Evolutionary conservation across 2,329 filamentous ascomycete genomes (phyloP), one percentile per base, ranked within the genome.

Genomic region (Apiospora kogelbergensis): DNA sequence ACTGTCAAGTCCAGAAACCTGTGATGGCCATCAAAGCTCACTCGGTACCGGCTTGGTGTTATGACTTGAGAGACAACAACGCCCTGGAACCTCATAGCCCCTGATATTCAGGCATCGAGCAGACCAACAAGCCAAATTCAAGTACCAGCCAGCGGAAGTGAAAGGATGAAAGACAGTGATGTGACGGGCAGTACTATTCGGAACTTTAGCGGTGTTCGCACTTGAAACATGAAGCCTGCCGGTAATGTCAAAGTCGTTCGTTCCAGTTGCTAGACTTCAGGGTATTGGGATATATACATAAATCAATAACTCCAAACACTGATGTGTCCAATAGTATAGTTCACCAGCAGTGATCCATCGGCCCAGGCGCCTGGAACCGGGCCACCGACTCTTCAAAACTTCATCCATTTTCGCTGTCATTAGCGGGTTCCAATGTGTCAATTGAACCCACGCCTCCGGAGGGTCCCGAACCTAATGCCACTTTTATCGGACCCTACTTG

Each of bases 401-500:
- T 37, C 30, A 37, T 37, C 53, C 53, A 37, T 60, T 60, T 30
- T 37, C 53, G 10, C 53, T 37, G 53, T 60, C 53, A 60, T 11
- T 33, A 60, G 53, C 53, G 53, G 53, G 30, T 37, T n/a, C 9
- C 20, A 60, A 60, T 60, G 26, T 60, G 53, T 60, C 53, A 60
- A 60, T 37, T 1, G 30, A 60, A 60, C 22, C 53, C 53, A 60
- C 53, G 53, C 26, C 26, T 37, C 30, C 53, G 53, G 53, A 60
- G 53, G 37, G 53, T 37, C 33, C 53, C 53, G 26, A 60, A 60
- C 53, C 53, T 60, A 60, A 60, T 60, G 53, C 53, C 10, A 37
- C 53, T 60, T 60, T 60, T 37, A 60, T 37, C 53, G 53, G 53
- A 60, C 53, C 53, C 53, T 60, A n/a, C 53, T 60, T 60, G 53